A percentile compares a stretch with the other conserved stretches of the same genome.
phyloP scores from a whole-genome alignment of 2,329 filamentous ascomycete species.

The Alternaria sp. region DNA sequence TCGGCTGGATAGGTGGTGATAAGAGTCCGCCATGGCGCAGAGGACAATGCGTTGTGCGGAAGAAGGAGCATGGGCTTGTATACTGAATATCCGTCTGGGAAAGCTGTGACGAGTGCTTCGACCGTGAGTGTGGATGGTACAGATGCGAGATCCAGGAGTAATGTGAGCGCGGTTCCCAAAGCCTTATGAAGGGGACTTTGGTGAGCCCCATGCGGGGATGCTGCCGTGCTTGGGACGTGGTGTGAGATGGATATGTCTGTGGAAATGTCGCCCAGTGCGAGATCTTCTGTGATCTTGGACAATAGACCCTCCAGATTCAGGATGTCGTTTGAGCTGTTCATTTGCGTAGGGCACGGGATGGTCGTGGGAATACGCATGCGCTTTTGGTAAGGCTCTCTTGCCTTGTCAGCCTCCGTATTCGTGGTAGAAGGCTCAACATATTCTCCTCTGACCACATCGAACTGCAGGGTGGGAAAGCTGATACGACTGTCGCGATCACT shows the following conservation, averaged over 20 bases:
- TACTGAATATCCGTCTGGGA: constrained; percentile 57
- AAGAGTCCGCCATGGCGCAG: constrained; percentile 42
- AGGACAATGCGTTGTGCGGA: constrained; percentile 54
- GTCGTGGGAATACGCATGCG: constrained; percentile 33
- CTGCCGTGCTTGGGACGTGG: background rate
- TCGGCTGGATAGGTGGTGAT: constrained; percentile 28
- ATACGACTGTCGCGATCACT: background rate
- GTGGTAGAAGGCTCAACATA: background rate
- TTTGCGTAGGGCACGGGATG: background rate
- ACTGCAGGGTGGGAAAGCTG: background rate
- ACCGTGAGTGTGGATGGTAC: constrained; percentile 13
- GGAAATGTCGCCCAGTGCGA: constrained; percentile 16
- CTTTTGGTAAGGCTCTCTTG: background rate
- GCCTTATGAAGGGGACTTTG: constrained; percentile 33
- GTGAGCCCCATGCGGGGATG: background rate
- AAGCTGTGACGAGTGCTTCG: constrained; percentile 22
- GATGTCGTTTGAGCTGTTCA: background rate
- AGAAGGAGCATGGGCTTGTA: constrained; percentile 66
- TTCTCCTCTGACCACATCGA: background rate
- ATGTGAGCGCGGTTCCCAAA: constrained; percentile 20
- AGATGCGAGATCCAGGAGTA: constrained; percentile 8
- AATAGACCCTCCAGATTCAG: background rate
- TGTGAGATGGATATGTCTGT: constrained; percentile 20
- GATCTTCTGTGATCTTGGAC: constrained; percentile 6
- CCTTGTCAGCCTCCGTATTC: background rate